Evolutionary conservation across 805 yeast genomes (phyloP).

Genomic region (Metschnikowia bowlesiae): DNA sequence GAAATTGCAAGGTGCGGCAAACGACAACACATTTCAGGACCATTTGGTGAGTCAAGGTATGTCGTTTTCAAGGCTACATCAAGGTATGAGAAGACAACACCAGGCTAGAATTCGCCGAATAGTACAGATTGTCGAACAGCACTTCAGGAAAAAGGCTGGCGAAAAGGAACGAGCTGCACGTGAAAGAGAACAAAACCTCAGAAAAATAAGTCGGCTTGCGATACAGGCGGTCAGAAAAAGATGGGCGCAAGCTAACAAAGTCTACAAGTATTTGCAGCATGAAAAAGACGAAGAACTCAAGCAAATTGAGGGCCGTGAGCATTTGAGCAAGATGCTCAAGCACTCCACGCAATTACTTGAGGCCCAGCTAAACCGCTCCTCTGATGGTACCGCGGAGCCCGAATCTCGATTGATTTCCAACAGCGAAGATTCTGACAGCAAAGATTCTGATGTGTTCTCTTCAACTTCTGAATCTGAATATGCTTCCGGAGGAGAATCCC

Average conservation of each 20-base stretch:
- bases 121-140: slow-evolving; percentile 77
- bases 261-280: slow-evolving; percentile 65
- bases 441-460: slow-evolving; percentile 18
- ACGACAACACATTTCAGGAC: slow-evolving; percentile 57
- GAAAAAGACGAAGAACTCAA: slow-evolving; percentile 77
- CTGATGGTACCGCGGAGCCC: slow-evolving; percentile 24
- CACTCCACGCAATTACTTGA: slow-evolving; percentile 87
- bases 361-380: slow-evolving; percentile 58
- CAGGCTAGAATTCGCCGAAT: slow-evolving; percentile 47
- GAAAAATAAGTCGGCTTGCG: slow-evolving; percentile 71
- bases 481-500: slow-evolving; percentile 18
- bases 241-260: slow-evolving; percentile 88
- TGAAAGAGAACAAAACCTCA: slow-evolving; percentile 68
- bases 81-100: slow-evolving; percentile 59
- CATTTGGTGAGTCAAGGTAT: slow-evolving; percentile 73
- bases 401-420: slow-evolving; percentile 17
- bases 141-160: slow-evolving; percentile 81
- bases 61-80: slow-evolving; percentile 63
- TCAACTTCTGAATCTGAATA: slow-evolving; percentile 18
- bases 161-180: slow-evolving; percentile 79
- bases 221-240: slow-evolving; percentile 82
- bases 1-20: slow-evolving; percentile 39
- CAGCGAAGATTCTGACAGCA: slow-evolving; percentile 19
- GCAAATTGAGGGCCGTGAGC: slow-evolving; percentile 78
- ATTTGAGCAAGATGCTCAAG: slow-evolving; percentile 80